Base-by-base conservation (phyloP, 257 asterid genomes). In the Schizonepeta tenuifolia region DNA sequence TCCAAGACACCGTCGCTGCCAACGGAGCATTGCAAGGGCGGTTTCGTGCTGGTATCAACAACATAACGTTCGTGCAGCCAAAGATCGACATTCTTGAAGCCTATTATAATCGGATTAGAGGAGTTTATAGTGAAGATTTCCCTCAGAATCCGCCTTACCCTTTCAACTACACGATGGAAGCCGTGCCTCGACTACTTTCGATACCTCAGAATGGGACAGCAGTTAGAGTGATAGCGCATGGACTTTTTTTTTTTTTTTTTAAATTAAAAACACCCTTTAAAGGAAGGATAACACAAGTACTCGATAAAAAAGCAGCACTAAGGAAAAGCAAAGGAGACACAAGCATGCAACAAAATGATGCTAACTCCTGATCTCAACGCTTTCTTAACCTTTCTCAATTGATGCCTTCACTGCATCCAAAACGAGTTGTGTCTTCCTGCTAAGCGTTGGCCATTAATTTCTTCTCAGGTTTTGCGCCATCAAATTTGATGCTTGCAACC, bases 341-440 rank as follows among this genome's bases (percentile, higher is more conserved):
- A 41, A 11, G 57, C 15, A 46, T 24, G 26, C 49, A 62, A 26
- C n/a, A 7, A 26, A 62, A 49, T 11, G 26, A 13, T 31, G 35
- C 79, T 83, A 75, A 58, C 65, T 51, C 13, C 36, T 18, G 49
- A 92, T 73, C 72, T 83, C 89, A 81, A 84, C 79, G 15, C 55
- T 58, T 72, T 56, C 87, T n/a, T 82, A 84, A 20, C 92, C 96
- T 73, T 70, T 85, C 28, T 84, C 87, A 6, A 92, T 88, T 4
- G 96, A 92, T 7, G 69, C 64, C 83, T 82, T 90, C 22, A 92
- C 96, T 0, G 94, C 96, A 83, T 90, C 92, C 77, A 92, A 24
- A 63, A 90, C 81, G n/a, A 85, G 83, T 11, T 90, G 96, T 0
- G 94, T 92, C 84, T 88, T 92, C 75, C 96, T 75, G 62, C 96